Conservation (phyloP, 768 basidiomycete species). For the Naganishia randhawae region DNA sequence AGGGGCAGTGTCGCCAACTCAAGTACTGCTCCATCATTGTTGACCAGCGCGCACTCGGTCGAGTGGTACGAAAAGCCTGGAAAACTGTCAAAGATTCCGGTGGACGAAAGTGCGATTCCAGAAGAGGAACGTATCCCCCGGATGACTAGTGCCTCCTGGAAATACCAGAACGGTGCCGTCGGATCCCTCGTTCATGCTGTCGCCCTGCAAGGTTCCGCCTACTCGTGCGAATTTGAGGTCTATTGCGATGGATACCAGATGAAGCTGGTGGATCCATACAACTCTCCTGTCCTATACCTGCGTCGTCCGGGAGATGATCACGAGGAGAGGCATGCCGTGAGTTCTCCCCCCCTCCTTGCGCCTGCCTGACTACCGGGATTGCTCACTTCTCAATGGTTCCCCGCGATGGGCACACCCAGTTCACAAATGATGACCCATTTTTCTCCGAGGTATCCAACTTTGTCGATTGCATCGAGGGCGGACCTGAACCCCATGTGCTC, state of each 20-base stretch:
- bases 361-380: conserved; percentile 30
- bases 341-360: too few species aligned
- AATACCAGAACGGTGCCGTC: conserved; percentile 91
- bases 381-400: background rate
- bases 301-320: conserved; percentile 55
- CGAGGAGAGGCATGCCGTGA: conserved; percentile 50
- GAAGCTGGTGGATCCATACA: conserved; percentile 74
- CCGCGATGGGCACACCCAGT: conserved; percentile 35
- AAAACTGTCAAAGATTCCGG: conserved; percentile 67
- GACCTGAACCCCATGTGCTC: conserved; percentile 78
- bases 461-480: conserved; percentile 81
- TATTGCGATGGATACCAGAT: conserved; percentile 83
- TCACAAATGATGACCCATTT: conserved; percentile 48
- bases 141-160: conserved; percentile 91
- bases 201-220: conserved; percentile 85
- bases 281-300: conserved; percentile 79
- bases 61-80: conserved; percentile 92
- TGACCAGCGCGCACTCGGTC: conserved; percentile 78
- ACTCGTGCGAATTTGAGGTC: conserved; percentile 90
- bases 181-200: conserved; percentile 86
- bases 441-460: conserved; percentile 88
- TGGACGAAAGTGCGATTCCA: conserved; percentile 80
- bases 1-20: too few species aligned
- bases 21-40: too few species aligned
- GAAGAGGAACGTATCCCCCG: conserved; percentile 89